phyloP scores from a whole-genome alignment of 441 rosid genomes.

The Iberis amara region DNA sequence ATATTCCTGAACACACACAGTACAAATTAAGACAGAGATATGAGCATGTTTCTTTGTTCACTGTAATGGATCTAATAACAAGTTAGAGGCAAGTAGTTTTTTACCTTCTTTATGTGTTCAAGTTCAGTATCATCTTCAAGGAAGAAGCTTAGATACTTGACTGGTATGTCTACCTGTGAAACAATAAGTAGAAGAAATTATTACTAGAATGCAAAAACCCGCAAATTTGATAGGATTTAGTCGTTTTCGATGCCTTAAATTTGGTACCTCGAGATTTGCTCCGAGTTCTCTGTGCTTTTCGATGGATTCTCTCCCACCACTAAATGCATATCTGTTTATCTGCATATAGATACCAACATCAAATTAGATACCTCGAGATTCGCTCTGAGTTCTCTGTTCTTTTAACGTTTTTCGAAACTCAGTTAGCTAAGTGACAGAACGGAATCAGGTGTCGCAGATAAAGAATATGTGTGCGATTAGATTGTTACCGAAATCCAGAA shows the following conservation, averaged over 20 bases:
- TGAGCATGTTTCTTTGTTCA: background rate
- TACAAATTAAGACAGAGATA: background rate
- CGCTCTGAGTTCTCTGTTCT: no score
- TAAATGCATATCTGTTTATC: constrained; percentile 75
- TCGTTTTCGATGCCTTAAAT: background rate
- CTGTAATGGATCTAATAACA: constrained; percentile 7
- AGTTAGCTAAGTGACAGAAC: background rate
- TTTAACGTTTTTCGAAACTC: no score
- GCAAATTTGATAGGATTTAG: constrained; percentile 4
- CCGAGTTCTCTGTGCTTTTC: constrained; percentile 67
- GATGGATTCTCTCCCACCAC: constrained; percentile 73
- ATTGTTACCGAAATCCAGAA: background rate
- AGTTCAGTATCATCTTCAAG: constrained; percentile 80
- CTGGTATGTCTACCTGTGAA: constrained; percentile 72
- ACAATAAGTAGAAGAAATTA: background rate
- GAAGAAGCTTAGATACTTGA: constrained; percentile 72
- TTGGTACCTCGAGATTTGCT: constrained; percentile 78
- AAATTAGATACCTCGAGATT: background rate
- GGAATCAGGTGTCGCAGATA: background rate
- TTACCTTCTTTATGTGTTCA: constrained; percentile 69
- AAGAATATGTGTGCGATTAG: background rate
- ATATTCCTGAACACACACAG: constrained; percentile 46
- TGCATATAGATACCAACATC: constrained; percentile 29
- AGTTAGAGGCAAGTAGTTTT: background rate
- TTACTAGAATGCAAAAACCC: background rate